A percentile compares a stretch with the other conserved stretches of the same genome.
These are phyloP conservation scores for Solanum tacnaense DNA, from an alignment of 257 asterid species.

Conservation along the genomic window DNA sequence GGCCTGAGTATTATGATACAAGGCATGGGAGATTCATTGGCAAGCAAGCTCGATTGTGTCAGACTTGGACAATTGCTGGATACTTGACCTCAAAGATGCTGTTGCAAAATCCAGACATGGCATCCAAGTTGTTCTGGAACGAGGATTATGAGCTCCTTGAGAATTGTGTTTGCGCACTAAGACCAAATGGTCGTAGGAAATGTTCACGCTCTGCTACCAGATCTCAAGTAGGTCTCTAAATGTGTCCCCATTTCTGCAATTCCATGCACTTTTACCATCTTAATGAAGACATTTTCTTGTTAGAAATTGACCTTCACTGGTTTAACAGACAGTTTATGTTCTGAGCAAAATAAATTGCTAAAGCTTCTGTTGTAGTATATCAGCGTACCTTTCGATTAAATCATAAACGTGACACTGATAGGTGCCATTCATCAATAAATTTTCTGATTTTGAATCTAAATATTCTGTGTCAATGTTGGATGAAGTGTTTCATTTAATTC, in stretches of 20 bases:
- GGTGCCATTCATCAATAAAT: neutral
- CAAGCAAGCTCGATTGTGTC: conserved; percentile 27
- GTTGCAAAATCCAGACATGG: conserved; percentile 21
- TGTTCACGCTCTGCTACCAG: conserved; percentile 15
- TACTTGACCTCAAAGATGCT: conserved; percentile 29
- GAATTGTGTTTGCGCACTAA: conserved; percentile 27
- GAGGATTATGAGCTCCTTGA: conserved; percentile 32
- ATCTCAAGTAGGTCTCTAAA: neutral
- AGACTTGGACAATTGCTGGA: conserved; percentile 37
- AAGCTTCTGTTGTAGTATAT: neutral
- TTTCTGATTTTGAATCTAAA: neutral
- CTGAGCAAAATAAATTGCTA: neutral
- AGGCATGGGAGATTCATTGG: conserved; percentile 26
- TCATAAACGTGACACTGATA: neutral
- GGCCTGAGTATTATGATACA: conserved; percentile 41
- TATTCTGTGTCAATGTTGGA: neutral
- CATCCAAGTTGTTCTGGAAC: conserved; percentile 26
- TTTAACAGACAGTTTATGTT: neutral
- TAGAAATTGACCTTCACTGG: neutral
- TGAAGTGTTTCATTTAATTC: neutral
- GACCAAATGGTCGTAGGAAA: conserved; percentile 7
- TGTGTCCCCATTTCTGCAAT: neutral
- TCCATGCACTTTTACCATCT: neutral
- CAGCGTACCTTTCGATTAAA: neutral
- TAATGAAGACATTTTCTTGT: neutral